Evolutionary conservation across 2,329 filamentous ascomycete species (phyloP), one percentile per base, ranked within the genome.

Genomic region (Stachybotrys chartarum): DNA sequence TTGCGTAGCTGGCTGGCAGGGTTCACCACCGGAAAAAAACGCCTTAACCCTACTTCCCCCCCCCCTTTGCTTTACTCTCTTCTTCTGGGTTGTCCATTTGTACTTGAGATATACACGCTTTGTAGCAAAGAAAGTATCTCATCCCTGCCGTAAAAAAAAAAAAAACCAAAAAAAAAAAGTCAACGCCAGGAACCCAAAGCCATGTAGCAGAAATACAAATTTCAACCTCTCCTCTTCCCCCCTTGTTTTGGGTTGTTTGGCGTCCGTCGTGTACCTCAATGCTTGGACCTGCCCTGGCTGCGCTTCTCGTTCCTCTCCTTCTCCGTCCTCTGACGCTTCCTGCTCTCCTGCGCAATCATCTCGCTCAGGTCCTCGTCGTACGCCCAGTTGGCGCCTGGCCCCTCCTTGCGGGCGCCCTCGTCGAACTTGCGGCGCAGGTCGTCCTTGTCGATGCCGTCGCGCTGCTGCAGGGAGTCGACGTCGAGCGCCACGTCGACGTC

Each of bases 401-500:
- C 84, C 68, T 88, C 87, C 60, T 86, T 81, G 56, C 76, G 78
- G 66, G 72, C 83, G 68, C 77, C 87, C 78, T 76, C 84, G 56
- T 97, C 92, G 66, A 95, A 99, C 67, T 87, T 82, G 65, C 82
- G 85, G 70, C 82, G 83, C 64, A 99, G 71, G 63, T 92, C 89
- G 30, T 96, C 92, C 70, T 93, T 96, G 72, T 82, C 88, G 65
- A 97, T 80, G 49, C 87, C 88, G 62, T 91, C 90, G 58, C 86
- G 82, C 46, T 82, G 79, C 60, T 84, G 84, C 57, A 99, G 72
- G 44, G 87, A 81, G 67, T 97, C 93, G 6, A 90, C 84, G 64
- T 97, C 91, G 59, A 99, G 84, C 30, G 91, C 90, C 31, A 97
- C 88, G 63, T 99, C 94, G 30, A 99, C 83, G 69, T 99, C 94